A percentile compares a stretch with the other conserved stretches of the same genome.
These are phyloP conservation scores for Pyricularia pennisetigena DNA, from an alignment of 2,329 filamentous ascomycete genomes.

Conservation along the genomic window DNA sequence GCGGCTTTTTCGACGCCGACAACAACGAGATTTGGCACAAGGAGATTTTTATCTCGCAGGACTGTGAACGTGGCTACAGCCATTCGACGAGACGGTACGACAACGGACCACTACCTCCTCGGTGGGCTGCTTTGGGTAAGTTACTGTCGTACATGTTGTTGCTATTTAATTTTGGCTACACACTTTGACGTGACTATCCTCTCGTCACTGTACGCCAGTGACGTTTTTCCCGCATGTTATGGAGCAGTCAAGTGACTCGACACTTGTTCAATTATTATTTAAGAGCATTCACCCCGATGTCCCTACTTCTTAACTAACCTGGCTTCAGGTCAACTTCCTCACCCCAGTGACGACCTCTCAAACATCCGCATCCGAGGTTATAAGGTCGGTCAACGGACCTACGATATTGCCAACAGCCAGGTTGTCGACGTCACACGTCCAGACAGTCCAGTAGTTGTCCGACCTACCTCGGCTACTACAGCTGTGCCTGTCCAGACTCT, in stretches of 20 bases:
- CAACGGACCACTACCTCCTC: conserved; percentile 9
- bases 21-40: conserved; percentile 34
- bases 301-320: conserved; percentile 1
- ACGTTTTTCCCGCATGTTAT: background rate
- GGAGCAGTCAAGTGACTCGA: background rate
- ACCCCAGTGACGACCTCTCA: conserved; percentile 6
- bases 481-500: background rate
- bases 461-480: background rate
- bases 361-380: conserved; percentile 6
- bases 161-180: background rate
- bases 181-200: background rate
- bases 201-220: background rate
- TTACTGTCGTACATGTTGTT: background rate
- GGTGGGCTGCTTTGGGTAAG: conserved; percentile 6
- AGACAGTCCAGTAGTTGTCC: background rate
- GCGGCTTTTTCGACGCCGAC: conserved; percentile 33
- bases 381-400: conserved; percentile 7
- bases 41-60: conserved; percentile 27
- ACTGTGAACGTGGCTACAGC: conserved; percentile 4
- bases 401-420: conserved; percentile 7
- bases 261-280: background rate
- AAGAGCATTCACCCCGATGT: background rate
- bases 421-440: conserved; percentile 2
- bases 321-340: conserved; percentile 4
- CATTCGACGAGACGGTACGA: conserved; percentile 7